Conservation (phyloP, 176 grass and related monocot genomes). For the Cenchrus purpureus region DNA sequence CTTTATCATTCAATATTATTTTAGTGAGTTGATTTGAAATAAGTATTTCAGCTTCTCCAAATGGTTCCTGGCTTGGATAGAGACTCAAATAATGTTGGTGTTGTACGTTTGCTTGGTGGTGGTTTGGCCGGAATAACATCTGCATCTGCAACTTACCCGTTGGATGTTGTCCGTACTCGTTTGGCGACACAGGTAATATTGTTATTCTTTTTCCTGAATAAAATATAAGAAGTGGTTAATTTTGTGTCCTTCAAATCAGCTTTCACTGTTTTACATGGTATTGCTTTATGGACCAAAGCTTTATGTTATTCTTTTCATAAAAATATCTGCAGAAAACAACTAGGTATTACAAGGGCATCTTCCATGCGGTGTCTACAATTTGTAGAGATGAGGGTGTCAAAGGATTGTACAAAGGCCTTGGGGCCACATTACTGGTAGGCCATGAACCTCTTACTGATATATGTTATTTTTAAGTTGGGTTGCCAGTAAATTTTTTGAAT, state of each 20-base stretch:
- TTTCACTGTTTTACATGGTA: not conserved
- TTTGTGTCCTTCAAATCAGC: not conserved
- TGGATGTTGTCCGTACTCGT: constrained; percentile 89
- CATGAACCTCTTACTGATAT: constrained; percentile 38
- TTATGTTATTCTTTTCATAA: not conserved
- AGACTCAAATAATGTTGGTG: constrained; percentile 60
- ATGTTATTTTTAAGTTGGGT: constrained; percentile 26
- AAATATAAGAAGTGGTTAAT: not conserved
- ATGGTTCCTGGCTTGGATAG: constrained; percentile 62
- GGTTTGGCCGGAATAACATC: constrained; percentile 90
- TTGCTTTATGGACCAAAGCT: constrained; percentile 6
- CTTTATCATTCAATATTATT: constrained; percentile 11
- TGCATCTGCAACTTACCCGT: constrained; percentile 86
- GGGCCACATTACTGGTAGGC: constrained; percentile 88
- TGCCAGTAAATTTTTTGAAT: constrained; percentile 45
- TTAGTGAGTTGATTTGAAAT: constrained; percentile 23
- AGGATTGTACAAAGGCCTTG: constrained; percentile 95
- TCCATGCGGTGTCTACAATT: constrained; percentile 78
- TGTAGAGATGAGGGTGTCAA: constrained; percentile 84
- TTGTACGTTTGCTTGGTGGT: constrained; percentile 65
- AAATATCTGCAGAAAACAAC: constrained; percentile 74
- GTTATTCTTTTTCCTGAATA: constrained; percentile 20
- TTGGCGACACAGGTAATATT: constrained; percentile 80
- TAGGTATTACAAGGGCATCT: constrained; percentile 89
- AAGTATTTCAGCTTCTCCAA: constrained; percentile 62